Base-by-base conservation (phyloP, 1,284 basidiomycete species). In the Erythrobasidium hasegawianum region DNA sequence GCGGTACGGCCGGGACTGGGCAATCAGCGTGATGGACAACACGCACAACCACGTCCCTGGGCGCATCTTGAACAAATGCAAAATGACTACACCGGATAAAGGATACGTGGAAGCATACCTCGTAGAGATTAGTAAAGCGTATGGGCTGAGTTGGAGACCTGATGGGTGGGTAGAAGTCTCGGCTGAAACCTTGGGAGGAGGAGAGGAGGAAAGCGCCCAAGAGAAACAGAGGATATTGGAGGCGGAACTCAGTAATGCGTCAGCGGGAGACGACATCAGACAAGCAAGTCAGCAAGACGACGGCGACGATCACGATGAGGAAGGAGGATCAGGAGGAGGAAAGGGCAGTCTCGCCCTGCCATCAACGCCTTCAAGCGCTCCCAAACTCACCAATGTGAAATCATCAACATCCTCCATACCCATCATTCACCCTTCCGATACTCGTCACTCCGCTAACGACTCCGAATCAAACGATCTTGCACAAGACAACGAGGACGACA, bases 21-120 rank as follows among this genome's bases (percentile, higher is more conserved):
- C 89, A 11, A 73, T 84, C 24, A 84, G 82, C 20, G 86, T 87
- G 1, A 89, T 91, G 83, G 90, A 93, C 74, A 93, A 93, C 77
- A 82, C 80, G 55, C 84, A 88, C 72, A 80, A 79, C n/a, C 86
- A 86, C 77, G 90, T 95, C 58, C 87, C 84, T 74, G 85, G 87
- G 64, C 85, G 86, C 71, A 87, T 89, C 80, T 73, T 84, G 57
- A 83, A 81, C 72, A 95, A 95, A 76, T 78, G 94, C 11, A 76
- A 81, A 4, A 78, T 87, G 39, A 82, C 82, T 61, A 87, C 87
- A 2, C 92, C 93, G 0, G 81, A 86, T 0, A 16, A 80, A 1
- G 84, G 86, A 45, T 81, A 95, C 7, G 90, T 97, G 10, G 87
- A 95, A 73, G 86, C 84, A n/a, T 94, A 94, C 77, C 80, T 94